A percentile compares a stretch with the other conserved stretches of the same genome.
Evolutionary conservation across 371 early-diverging fungal species (phyloP).

Genomic region (Capniomyces stellatus): DNA sequence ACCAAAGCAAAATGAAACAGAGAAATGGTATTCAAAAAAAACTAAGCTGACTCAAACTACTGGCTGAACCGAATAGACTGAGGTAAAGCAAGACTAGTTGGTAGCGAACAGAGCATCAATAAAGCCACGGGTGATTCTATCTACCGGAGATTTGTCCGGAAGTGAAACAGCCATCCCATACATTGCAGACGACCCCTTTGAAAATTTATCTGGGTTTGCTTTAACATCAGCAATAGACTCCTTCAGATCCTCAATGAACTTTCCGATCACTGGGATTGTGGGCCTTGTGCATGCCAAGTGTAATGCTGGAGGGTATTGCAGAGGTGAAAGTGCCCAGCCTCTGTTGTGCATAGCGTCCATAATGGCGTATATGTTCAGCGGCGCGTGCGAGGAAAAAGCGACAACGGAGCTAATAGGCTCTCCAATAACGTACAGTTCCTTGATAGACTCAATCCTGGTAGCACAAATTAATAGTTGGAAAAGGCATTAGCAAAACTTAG

Average conservation of each 20-base stretch:
- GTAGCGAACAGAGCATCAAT: conserved; percentile 71
- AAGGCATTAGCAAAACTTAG: not conserved
- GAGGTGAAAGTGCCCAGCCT: conserved; percentile 74
- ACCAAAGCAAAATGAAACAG: too few species aligned
- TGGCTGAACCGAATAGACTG: too few species aligned
- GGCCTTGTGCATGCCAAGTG: conserved; percentile 80
- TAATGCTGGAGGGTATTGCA: conserved; percentile 77
- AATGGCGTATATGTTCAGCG: conserved; percentile 63
- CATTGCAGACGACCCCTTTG: conserved; percentile 57
- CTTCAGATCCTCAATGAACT: conserved; percentile 60
- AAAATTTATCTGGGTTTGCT: conserved; percentile 35
- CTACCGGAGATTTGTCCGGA: conserved; percentile 65
- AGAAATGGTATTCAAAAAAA: too few species aligned
- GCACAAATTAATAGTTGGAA: not conserved
- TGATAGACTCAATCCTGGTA: conserved; percentile 25
- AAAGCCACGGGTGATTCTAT: conserved; percentile 68
- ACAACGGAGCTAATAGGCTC: conserved; percentile 72
- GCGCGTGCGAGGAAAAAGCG: conserved; percentile 53
- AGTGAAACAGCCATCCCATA: conserved; percentile 80
- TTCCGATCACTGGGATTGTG: conserved; percentile 40
- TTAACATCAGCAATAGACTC: conserved; percentile 46
- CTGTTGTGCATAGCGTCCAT: conserved; percentile 51
- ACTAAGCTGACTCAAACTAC: too few species aligned
- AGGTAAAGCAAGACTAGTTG: conserved; percentile 9
- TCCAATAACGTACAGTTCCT: conserved; percentile 64